Evolutionary conservation across 2,329 filamentous ascomycete genomes (phyloP), one percentile per base, ranked within the genome.

Genomic region (Beauveria medogensis): DNA sequence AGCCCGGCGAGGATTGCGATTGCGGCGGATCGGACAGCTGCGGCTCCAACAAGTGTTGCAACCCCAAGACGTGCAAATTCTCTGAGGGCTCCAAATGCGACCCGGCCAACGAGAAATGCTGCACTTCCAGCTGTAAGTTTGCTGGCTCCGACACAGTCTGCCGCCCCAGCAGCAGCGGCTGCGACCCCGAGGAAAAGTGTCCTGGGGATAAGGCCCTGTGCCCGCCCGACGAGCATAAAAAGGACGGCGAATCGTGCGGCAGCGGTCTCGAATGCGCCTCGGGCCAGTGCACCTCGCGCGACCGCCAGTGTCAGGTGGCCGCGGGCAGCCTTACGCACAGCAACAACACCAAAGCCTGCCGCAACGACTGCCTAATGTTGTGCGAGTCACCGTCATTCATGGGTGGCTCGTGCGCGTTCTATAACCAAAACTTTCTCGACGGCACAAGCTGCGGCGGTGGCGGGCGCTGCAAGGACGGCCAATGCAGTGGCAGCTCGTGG

Each of bases 371-470:
- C 74, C 80, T 83, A 64, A 78, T 97, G 55, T 86, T 86, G 54
- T 99, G 94, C 73, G 80, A 82, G 3, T 88, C 87, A 26, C 85
- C 90, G 5, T 78, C 84, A 61, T 87, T 92, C 62, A 84, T 84
- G 8, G 64, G 77, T 6, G 82, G 83, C 62, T 79, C 82, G 8
- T 96, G 91, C 73, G 87, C 89, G 63, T 82, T 82, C 24, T 83
- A 95, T 76, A 87, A 90, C 71, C 92, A 97, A 71, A 94, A 95
- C 75, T 97, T 96, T 75, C 79, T 97, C 34, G 94, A 99, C 70
- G 94, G 94, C 20, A 97, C 94, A 1, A 77, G 83, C 1, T 99
- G 94, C 71, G 82, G 85, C 57, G 89, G 88, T 20, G 90, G 91
- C 59, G 94, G 94, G 7, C 80, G 78, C 61, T 99, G 94, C 73